Evolutionary conservation across 257 asterid species (phyloP), one percentile per base, ranked within the genome.

Genomic region (Marsdenia floribunda): DNA sequence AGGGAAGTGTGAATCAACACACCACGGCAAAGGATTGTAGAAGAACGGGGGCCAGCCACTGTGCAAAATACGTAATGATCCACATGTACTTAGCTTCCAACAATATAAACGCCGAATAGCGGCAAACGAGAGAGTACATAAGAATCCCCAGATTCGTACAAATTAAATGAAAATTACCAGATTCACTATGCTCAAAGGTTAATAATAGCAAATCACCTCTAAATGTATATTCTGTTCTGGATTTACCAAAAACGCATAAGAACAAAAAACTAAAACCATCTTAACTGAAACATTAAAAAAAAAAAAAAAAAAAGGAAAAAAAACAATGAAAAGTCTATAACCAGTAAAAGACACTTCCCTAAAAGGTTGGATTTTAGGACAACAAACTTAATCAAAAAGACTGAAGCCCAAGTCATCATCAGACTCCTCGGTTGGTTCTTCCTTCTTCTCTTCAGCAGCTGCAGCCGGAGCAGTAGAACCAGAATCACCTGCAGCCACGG

Each of bases 361-460:
- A 66, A 64, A 67, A n/a, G 24, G 24, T 5, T 33, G 54, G 29
- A 40, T 35, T 73, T 35, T 19, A 1, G 22, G 7, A 3, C 19
- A 73, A 22, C 0, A 37, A 53, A 78, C 80, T 83, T 87, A 90
- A 53, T 92, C 98, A 35, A 94, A 94, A 22, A 92, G 92, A 72
- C 92, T 69, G 68, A 94, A 84, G 10, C 97, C 98, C 89, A 91
- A 29, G 76, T 93, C 98, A 73, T n/a, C n/a, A n/a, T 94, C 98
- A 0, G 97, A 89, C 78, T 84, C 97, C 69, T 92, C 97, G 0
- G 77, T 89, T 0, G 90, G 87, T 7, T 89, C 99, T 3, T 87
- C 97, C 79, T 89, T 91, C 86, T 90, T 82, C 77, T 84, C 96
- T 82, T 88, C 97, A 8, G 33, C 33, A 29, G 91, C 88, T 2